These are phyloP conservation scores for Suzukiozyma palmioleophila DNA, from an alignment of 1,139 yeast species.

Conservation along the genomic window DNA sequence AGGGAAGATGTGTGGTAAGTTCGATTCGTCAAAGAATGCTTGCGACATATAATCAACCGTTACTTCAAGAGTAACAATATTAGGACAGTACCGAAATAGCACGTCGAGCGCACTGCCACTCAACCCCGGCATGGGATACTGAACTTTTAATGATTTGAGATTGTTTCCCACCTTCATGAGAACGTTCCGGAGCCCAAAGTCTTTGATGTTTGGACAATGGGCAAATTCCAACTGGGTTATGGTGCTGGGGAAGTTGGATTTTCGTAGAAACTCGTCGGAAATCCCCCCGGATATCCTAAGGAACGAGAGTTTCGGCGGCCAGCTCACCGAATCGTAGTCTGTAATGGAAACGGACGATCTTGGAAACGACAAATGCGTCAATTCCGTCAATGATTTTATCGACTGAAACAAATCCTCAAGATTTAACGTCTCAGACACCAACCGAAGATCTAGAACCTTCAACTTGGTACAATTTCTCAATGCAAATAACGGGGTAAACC, in stretches of 20 bases:
- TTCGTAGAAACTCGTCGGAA: conserved; percentile 68
- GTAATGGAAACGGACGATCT: conserved; percentile 79
- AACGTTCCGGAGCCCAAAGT: conserved; percentile 56
- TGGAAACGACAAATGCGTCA: conserved; percentile 82
- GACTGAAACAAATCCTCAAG: conserved; percentile 74
- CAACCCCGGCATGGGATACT: conserved; percentile 86
- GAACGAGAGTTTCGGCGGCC: conserved; percentile 78
- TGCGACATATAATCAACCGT: conserved; percentile 80
- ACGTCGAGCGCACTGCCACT: conserved; percentile 67
- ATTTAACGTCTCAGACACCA: conserved; percentile 88
- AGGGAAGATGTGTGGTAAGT: conserved; percentile 33
- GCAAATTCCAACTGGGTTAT: conserved; percentile 73
- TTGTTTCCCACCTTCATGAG: conserved; percentile 62
- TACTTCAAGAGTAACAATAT: conserved; percentile 55
- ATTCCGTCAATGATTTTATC: conserved; percentile 53
- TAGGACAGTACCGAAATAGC: conserved; percentile 72
- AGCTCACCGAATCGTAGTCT: conserved; percentile 47
- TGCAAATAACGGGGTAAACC: conserved; percentile 80
- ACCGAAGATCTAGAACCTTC: conserved; percentile 68
- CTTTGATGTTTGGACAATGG: conserved; percentile 77
- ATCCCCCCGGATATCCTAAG: conserved; percentile 86
- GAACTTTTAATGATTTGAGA: conserved; percentile 58
- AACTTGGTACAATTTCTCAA: conserved; percentile 65
- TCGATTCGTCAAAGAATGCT: conserved; percentile 58
- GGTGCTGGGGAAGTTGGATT: conserved; percentile 65